These are phyloP conservation scores for Quercus glauca DNA, from an alignment of 306 rosid species.

Conservation along the genomic window DNA sequence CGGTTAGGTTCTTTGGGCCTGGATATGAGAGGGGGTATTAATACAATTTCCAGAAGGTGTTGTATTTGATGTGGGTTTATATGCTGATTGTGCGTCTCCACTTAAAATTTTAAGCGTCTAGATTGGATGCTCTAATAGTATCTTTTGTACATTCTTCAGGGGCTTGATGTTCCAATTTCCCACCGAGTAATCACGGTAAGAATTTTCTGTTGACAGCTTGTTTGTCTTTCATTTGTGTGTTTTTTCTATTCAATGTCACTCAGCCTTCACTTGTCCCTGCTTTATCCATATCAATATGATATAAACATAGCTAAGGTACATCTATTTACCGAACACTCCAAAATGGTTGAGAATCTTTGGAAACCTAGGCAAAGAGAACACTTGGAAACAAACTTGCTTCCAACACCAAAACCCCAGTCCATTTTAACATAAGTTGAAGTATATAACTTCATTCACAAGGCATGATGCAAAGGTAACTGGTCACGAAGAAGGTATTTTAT, in stretches of 20 bases:
- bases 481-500: background rate
- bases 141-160: constrained; percentile 43
- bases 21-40: background rate
- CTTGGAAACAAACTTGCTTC: background rate
- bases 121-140: background rate
- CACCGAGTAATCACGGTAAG: constrained; percentile 75
- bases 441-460: background rate
- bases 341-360: background rate
- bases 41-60: background rate
- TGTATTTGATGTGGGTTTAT: background rate
- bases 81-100: background rate
- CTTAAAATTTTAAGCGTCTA: background rate
- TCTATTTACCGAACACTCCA: background rate
- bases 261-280: background rate
- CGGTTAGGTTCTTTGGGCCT: too few species aligned
- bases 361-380: background rate
- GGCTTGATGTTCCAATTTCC: constrained; percentile 71
- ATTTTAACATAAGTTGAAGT: background rate
- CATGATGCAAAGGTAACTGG: background rate
- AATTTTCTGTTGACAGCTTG: constrained; percentile 7
- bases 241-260: constrained; percentile 1
- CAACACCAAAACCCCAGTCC: background rate
- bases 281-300: background rate
- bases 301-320: background rate
- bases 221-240: background rate